Conservation (phyloP, 306 rosid species). For the Luffa acutangula region DNA sequence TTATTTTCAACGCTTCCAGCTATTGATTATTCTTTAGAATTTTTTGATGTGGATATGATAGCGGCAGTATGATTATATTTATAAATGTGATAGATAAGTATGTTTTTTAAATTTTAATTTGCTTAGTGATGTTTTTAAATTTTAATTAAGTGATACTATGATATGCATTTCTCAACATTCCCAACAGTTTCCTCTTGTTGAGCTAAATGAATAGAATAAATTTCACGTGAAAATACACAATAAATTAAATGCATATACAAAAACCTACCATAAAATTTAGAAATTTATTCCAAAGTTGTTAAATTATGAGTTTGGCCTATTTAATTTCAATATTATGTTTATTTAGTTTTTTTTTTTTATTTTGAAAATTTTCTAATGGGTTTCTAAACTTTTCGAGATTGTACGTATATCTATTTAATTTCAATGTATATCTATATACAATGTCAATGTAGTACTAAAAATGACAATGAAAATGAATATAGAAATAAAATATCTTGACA, state of each 20-base stretch:
- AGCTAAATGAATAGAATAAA: not conserved
- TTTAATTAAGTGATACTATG: not conserved
- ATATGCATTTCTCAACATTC: not conserved
- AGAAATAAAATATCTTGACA: too few species aligned
- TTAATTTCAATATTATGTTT: too few species aligned
- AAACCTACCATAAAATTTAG: not conserved
- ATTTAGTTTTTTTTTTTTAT: too few species aligned
- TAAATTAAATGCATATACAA: not conserved
- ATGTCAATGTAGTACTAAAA: too few species aligned
- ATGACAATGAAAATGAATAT: too few species aligned
- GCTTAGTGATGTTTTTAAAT: not conserved
- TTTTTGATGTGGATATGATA: not conserved
- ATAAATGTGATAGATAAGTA: not conserved
- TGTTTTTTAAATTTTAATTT: not conserved
- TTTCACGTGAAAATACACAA: not conserved
- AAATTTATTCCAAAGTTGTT: too few species aligned
- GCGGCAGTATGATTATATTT: not conserved
- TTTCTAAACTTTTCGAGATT: too few species aligned
- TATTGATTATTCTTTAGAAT: not conserved
- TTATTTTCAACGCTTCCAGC: conserved; percentile 1
- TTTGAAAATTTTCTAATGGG: too few species aligned
- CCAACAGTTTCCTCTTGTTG: not conserved
- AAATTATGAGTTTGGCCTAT: too few species aligned
- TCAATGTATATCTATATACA: too few species aligned
- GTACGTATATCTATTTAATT: not conserved